Conservation (phyloP, 345 rosid species). For the Sisymbrium irio region DNA sequence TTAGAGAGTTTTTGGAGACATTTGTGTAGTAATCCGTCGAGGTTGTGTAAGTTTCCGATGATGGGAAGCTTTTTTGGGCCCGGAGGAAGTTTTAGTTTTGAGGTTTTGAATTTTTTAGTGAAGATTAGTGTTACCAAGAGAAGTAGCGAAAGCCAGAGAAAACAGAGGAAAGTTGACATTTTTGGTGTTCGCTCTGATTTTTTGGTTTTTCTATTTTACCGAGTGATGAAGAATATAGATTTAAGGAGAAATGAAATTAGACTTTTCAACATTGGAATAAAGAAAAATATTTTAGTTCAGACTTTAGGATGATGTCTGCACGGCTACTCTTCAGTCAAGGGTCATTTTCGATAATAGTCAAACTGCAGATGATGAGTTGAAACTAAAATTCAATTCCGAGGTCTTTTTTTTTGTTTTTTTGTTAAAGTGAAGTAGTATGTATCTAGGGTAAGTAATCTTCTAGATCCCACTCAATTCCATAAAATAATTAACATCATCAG, state of each 20-base stretch:
- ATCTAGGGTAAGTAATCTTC: not conserved
- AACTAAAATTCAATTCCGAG: not conserved
- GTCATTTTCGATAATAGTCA: conserved; percentile 5
- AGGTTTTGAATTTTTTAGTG: not conserved
- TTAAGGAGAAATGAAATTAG: conserved; percentile 14
- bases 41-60: conserved; percentile 38
- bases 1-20: conserved; percentile 22
- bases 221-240: not conserved
- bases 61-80: conserved; percentile 35
- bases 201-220: not conserved
- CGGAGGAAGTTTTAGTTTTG: conserved; percentile 28
- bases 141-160: conserved; percentile 17
- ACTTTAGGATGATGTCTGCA: not conserved
- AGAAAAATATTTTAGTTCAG: not conserved
- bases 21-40: conserved; percentile 23
- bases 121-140: conserved; percentile 8
- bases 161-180: conserved; percentile 26
- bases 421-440: not conserved
- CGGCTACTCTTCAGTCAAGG: not conserved
- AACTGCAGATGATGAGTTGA: not conserved
- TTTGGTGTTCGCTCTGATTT: not conserved
- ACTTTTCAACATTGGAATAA: conserved; percentile 13
- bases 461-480: too few species aligned
- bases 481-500: too few species aligned
- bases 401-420: not conserved